Evolutionary conservation across 768 basidiomycete genomes (phyloP).

Genomic region (Boletus vermiculosoides): DNA sequence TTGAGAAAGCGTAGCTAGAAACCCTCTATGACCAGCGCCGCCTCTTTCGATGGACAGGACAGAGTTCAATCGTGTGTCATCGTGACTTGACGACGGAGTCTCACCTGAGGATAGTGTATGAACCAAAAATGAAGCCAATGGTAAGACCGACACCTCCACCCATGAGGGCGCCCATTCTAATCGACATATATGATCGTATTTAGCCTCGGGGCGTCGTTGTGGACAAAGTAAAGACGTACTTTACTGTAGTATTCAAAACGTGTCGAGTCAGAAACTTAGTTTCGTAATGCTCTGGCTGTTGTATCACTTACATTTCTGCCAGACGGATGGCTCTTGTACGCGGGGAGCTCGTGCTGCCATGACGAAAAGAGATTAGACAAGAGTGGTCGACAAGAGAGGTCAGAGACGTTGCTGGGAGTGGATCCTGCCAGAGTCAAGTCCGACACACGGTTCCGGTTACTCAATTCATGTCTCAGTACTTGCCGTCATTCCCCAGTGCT

Average conservation of each 20-base stretch:
- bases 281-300: background rate
- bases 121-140: constrained; percentile 96
- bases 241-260: constrained; percentile 42
- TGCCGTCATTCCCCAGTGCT: constrained; percentile 64
- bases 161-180: constrained; percentile 92
- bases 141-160: constrained; percentile 93
- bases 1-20: constrained; percentile 88
- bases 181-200: constrained; percentile 10
- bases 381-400: background rate
- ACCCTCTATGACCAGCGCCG: constrained; percentile 89
- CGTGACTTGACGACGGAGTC: constrained; percentile 22
- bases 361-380: constrained; percentile 3
- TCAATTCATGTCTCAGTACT: constrained; percentile 19
- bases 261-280: constrained; percentile 12
- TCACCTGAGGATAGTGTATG: constrained; percentile 87
- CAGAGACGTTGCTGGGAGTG: background rate
- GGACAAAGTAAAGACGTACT: constrained; percentile 41
- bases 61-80: constrained; percentile 6
- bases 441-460: constrained; percentile 1
- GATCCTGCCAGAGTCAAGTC: constrained; percentile 2
- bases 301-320: constrained; percentile 65
- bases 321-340: constrained; percentile 59
- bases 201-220: constrained; percentile 1
- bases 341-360: constrained; percentile 37
- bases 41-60: constrained; percentile 45